Percentiles rank a stretch among this genome's conserved stretches.
These are phyloP conservation scores for Salvia hispanica DNA, from an alignment of 257 asterid species.

Conservation along the genomic window DNA sequence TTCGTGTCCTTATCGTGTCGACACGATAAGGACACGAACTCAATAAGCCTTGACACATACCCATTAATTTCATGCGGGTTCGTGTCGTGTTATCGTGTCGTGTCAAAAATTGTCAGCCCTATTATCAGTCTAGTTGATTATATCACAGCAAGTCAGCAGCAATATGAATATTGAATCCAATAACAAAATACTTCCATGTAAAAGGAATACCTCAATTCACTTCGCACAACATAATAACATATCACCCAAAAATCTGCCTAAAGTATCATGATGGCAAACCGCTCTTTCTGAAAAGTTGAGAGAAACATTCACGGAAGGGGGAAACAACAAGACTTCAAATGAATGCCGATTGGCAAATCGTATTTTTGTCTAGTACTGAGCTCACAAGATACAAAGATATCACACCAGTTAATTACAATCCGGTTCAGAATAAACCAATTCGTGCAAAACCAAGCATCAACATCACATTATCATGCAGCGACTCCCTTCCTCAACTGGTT, in stretches of 20 bases:
- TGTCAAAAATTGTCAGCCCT: no score
- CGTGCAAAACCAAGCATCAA: slow-evolving; percentile 25
- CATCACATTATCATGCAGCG: slow-evolving; percentile 87
- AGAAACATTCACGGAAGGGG: not conserved
- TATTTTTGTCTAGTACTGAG: slow-evolving; percentile 26
- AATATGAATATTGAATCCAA: no score
- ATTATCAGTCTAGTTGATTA: no score
- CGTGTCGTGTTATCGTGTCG: no score
- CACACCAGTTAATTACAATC: slow-evolving; percentile 38
- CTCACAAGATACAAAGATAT: slow-evolving; percentile 34
- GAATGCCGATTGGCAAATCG: not conserved
- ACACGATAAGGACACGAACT: no score
- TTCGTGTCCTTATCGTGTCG: no score
- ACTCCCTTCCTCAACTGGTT: slow-evolving; percentile 68
- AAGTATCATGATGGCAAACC: not conserved
- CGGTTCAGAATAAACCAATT: slow-evolving; percentile 16
- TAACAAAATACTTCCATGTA: not conserved
- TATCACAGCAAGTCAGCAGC: no score
- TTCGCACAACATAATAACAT: not conserved
- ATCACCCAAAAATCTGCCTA: not conserved
- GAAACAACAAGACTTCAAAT: slow-evolving; percentile 12
- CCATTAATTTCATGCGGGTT: no score
- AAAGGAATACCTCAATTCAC: slow-evolving; percentile 3
- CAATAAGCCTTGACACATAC: no score
- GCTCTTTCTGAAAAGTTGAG: not conserved